Base-by-base conservation (phyloP, 805 yeast species). In the Nakazawaea pomicola region DNA sequence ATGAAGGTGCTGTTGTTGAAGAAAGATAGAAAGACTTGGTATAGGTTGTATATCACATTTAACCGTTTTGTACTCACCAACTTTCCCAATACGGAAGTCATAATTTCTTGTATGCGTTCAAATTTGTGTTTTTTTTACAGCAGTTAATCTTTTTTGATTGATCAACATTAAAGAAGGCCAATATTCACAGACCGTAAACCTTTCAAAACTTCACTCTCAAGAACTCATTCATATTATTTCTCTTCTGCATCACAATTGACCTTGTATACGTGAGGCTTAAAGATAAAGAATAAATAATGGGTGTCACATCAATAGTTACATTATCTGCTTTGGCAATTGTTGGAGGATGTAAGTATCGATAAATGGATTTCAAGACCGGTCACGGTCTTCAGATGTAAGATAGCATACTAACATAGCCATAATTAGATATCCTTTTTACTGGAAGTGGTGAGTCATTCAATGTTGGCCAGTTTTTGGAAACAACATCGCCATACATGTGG, bases 401-500 rank as follows among this genome's bases (percentile, higher is more conserved):
- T 39, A 28, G 36, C 16, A 29, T 30, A 20, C 33, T 38, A 31
- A 38, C 20, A 16, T 12, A 30, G 8, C 9, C 3, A 3, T 18
- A 9, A 6, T 17, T 36, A 59, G 64, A 80, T 57, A 71, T 80
- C 78, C 70, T 93, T 50, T 88, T 93, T 75, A 88, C 89, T 47
- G 95, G 95, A 38, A 80, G 87, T 46, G 98, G 98, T 34, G 95
- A 89, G 60, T 72, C 79, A 40, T 93, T 93, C 71, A 85, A 93
- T 62, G 79, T 93, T 44, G 99, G 99, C 39, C 80, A 80, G 50
- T 90, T 91, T 57, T 73, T 93, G 50, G 78, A 80, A 50, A 70
- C 83, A 28, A 79, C 93, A 2, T 88, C 97, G 17, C 99, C 99
- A 6, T 93, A 93, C 60, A 77, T 93, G 83, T 93, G 98, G 98